Base-by-base conservation (phyloP, 805 yeast genomes). In the Starmera dryadoides region DNA sequence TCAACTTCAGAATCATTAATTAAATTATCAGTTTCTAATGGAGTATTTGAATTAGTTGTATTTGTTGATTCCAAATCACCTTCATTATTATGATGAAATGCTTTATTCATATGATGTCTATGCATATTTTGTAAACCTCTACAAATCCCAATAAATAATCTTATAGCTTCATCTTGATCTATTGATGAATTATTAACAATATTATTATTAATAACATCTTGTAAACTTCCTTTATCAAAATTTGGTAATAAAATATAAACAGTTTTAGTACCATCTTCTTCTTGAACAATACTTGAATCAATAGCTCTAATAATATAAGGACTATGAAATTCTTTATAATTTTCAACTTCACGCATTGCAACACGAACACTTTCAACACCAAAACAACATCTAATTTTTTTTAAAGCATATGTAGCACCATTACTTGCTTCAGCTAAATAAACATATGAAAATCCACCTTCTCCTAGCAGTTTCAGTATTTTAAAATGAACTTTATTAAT, bases 401-500 rank as follows among this genome's bases (percentile, higher is more conserved):
- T 89, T 53, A 89, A 63, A 3, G 96, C 96, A 53, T 77, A 85
- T 33, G 63, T 49, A 29, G 71, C 72, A 26, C 70, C 63, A 46
- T 68, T 63, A 10, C 56, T 48, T 20, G 67, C 64, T 46, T 77
- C 69, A 4, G 88, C 95, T 18, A 87, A 64, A 53, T 89, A 89
- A 8, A 86, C 95, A 49, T 83, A 87, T 1, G 95, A 81, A 55
- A 83, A 84, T 12, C 93, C 94, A 3, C 95, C 95, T 63, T 88
- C 97, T 9, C 95, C 96, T 6, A 89, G 64, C n/a, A 89, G 68
- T 42, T 77, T 71, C 39, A 78, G 62, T 15, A 89, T 81, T 49
- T 66, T 69, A 63, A 81, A 85, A 35, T 66, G 65, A 29, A 75
- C 68, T 40, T 76, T 75, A 56, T 84, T 83, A 45, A 89, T 74